Base-by-base conservation (phyloP, 495 filamentous ascomycete species). In the Saxophila tyrrhenica region DNA sequence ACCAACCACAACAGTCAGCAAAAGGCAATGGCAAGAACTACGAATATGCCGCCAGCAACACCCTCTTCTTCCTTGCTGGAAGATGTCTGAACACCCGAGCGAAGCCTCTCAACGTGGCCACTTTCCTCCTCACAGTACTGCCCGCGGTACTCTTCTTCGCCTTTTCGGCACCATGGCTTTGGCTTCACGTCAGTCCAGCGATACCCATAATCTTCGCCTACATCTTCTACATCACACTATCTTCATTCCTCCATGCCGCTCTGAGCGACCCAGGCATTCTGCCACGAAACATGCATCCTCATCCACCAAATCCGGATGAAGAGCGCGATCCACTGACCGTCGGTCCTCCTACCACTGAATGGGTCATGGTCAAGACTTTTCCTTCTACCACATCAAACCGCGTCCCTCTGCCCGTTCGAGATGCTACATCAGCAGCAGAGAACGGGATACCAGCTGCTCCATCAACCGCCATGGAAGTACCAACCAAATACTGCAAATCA, bases 401-500 rank as follows among this genome's bases (percentile, higher is more conserved):
- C n/a, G n/a, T n/a, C n/a, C n/a, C n/a, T 17, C 25, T 19, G 7
- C 15, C n/a, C n/a, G n/a, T n/a, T n/a, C 1, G 39, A 22, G 13
- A 1, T 17, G 20, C 21, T 13, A 1, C 11, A 29, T 3, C 10
- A 1, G 2, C 25, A 9, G 3, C 24, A 9, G 17, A 38, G 23
- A 1, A 24, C 11, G 17, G 20, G n/a, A n/a, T n/a, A n/a, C n/a
- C n/a, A n/a, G n/a, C n/a, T 15, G n/a, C 13, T 10, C 15, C 13
- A 13, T 46, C 59, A n/a, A 58, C 86, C 9, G 87, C 87, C 8
- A 94, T 98, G 85, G 92, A 97, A 65, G 90, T 98, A 17, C 92
- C 92, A 0, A 88, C 87, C 54, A 98, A 98, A 68, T 96, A 92
- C 68, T 98, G 92, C 75, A 94, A 89, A 66, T 91, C 88, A 10